Percentiles rank a stretch among this genome's conserved stretches.
These are phyloP conservation scores for Hypoxylon perforatum DNA, from an alignment of 495 filamentous ascomycete species.

Conservation along the genomic window DNA sequence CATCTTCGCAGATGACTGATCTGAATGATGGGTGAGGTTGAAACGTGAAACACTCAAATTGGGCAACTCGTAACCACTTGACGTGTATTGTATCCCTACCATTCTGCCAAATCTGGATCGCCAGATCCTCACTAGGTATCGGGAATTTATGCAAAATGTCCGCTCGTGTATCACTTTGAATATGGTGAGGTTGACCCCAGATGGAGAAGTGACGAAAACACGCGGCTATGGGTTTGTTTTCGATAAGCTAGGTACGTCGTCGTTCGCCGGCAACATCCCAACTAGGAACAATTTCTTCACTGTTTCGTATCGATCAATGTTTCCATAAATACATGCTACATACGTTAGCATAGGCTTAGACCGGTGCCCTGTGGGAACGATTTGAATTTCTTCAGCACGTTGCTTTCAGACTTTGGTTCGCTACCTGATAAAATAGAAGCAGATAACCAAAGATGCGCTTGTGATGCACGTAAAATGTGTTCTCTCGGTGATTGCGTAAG, in stretches of 20 bases:
- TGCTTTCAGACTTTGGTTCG: no score
- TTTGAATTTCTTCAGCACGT: background rate
- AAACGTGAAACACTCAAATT: constrained; percentile 35
- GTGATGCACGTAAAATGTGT: background rate
- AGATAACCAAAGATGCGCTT: no score
- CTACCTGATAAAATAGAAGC: no score
- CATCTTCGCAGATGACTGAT: background rate
- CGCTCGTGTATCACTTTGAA: constrained; percentile 9
- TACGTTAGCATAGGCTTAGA: background rate
- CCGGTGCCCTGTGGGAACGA: background rate
- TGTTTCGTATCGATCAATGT: background rate
- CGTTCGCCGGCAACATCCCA: background rate
- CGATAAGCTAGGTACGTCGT: constrained; percentile 1
- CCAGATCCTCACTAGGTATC: background rate
- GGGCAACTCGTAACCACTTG: constrained; percentile 33
- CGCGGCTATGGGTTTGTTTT: background rate
- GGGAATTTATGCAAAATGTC: constrained; percentile 19
- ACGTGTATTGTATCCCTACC: background rate
- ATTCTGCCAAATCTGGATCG: constrained; percentile 18
- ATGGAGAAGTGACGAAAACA: constrained; percentile 4
- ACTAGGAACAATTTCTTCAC: background rate
- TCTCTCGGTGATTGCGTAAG: constrained; percentile 5
- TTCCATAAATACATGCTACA: background rate
- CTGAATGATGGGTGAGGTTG: background rate
- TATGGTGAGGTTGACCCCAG: background rate